phyloP scores from a whole-genome alignment of 2,329 filamentous ascomycete genomes.

The Parastagonospora nodorum region DNA sequence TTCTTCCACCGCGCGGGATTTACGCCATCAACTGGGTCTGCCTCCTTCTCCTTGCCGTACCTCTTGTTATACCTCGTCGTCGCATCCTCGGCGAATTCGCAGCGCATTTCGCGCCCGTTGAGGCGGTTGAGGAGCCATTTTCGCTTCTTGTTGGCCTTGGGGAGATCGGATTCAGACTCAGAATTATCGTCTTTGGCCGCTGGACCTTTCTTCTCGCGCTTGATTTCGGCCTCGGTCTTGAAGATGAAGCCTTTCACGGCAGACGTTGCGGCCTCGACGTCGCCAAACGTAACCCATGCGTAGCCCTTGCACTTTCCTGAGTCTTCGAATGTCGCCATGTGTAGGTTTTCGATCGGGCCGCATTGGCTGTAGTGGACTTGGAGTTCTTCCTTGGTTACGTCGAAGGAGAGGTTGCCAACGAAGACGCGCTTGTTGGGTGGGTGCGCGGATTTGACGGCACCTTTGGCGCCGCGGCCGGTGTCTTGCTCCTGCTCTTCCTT shows the following conservation, averaged over 20 bases:
- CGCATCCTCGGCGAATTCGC: constrained; percentile 93
- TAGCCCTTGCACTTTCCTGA: constrained; percentile 97
- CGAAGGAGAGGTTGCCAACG: constrained; percentile 65
- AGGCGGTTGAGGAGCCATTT: constrained; percentile 86
- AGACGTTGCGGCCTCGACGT: constrained; percentile 72
- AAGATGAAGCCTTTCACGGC: constrained; percentile 83
- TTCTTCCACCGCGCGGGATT: constrained; percentile 36
- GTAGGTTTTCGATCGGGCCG: constrained; percentile 79
- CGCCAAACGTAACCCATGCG: constrained; percentile 91
- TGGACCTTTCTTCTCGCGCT: constrained; percentile 53
- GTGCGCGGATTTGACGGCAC: constrained; percentile 48
- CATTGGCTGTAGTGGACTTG: constrained; percentile 82
- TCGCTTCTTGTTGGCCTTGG: constrained; percentile 53
- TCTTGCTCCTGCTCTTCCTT: constrained; percentile 39
- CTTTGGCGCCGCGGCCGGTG: constrained; percentile 38
- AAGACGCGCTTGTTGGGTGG: constrained; percentile 82
- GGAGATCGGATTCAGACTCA: constrained; percentile 25
- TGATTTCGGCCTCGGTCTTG: constrained; percentile 61
- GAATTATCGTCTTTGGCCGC: constrained; percentile 52
- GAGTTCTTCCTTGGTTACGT: constrained; percentile 73
- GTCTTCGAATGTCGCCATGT: constrained; percentile 95
- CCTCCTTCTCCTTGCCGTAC: constrained; percentile 72
- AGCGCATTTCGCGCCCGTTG: constrained; percentile 77
- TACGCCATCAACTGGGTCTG: constrained; percentile 38
- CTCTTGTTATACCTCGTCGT: constrained; percentile 91